Base-by-base conservation (phyloP, 306 rosid species). In the Acmispon strigosus region DNA sequence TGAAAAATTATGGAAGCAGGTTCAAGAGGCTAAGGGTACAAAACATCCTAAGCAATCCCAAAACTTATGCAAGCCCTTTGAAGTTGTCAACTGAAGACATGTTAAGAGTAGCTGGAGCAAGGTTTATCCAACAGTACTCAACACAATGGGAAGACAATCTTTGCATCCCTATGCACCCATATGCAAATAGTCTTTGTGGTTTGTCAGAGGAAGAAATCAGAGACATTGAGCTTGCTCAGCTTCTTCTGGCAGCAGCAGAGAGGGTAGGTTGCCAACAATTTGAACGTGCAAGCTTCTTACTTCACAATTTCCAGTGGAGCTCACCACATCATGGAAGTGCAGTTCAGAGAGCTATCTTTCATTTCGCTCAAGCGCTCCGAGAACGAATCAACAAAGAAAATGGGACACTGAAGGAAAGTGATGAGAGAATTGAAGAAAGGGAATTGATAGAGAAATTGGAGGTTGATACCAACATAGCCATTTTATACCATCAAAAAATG, bases 161-260 rank as follows among this genome's bases (percentile, higher is more conserved):
- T 22, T 72, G 13, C 76, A 73, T 72, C 49, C 80, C 87, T 0
- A 54, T 59, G 68, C 84, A 81, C 53, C 86, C 88, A 8, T 88
- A 73, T 48, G 88, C 78, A 7, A 77, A 55, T 55, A 80, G 71
- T 8, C 70, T 81, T 8, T 9, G 49, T 72, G 0, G 72, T 56
- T 54, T 88, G 10, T 83, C 85, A 0, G 77, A 81, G 20, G 83
- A 85, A n/a, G 94, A 86, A 63, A 70, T 64, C 10, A 73, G 62
- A 68, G 92, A 88, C 10, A 75, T 84, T 8, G 94, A 88, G 42
- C 90, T 83, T 37, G 94, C 80, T n/a, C 88, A 86, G 69, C 6
- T 76, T 16, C 86, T 90, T 52, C 86, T 90, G 2, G 76, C 86
- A 16, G 84, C 82, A 16, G 94, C 88, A 4, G 90, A 90, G 63